Evolutionary conservation across 1,284 basidiomycete genomes (phyloP).

Genomic region (Gymnopus androsaceus): DNA sequence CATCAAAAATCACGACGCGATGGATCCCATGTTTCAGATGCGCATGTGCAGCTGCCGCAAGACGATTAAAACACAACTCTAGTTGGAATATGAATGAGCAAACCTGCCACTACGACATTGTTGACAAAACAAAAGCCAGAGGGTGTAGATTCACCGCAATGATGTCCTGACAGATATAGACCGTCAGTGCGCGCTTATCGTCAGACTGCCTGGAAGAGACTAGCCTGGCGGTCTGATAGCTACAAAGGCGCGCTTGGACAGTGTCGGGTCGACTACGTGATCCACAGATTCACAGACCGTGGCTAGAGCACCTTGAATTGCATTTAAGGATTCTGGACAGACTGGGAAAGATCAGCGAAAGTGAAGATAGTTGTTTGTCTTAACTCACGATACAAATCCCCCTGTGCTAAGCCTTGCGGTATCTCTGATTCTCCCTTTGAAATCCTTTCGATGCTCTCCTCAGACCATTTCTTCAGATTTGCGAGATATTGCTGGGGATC

Average conservation of each 20-base stretch:
- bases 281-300: slow-evolving; percentile 89
- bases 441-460: slow-evolving; percentile 68
- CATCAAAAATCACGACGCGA: slow-evolving; percentile 87
- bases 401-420: slow-evolving; percentile 70
- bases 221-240: slow-evolving; percentile 83
- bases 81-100: no score
- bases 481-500: slow-evolving; percentile 69
- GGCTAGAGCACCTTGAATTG: slow-evolving; percentile 76
- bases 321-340: slow-evolving; percentile 67
- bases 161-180: no score
- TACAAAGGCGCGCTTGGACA: slow-evolving; percentile 68
- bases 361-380: neutral
- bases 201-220: no score
- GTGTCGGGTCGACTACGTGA: slow-evolving; percentile 33
- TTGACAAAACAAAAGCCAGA: slow-evolving; percentile 95
- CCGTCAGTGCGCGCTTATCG: no score
- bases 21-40: slow-evolving; percentile 80
- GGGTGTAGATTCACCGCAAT: slow-evolving; percentile 86
- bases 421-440: slow-evolving; percentile 75
- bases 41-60: slow-evolving; percentile 88
- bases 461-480: slow-evolving; percentile 61
- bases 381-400: slow-evolving; percentile 81
- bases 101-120: slow-evolving; percentile 90
- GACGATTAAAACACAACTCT: no score
- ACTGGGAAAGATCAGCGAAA: slow-evolving; percentile 48